phyloP scores from a whole-genome alignment of 75 land plant genomes.

The Selaginella tamariscina region DNA sequence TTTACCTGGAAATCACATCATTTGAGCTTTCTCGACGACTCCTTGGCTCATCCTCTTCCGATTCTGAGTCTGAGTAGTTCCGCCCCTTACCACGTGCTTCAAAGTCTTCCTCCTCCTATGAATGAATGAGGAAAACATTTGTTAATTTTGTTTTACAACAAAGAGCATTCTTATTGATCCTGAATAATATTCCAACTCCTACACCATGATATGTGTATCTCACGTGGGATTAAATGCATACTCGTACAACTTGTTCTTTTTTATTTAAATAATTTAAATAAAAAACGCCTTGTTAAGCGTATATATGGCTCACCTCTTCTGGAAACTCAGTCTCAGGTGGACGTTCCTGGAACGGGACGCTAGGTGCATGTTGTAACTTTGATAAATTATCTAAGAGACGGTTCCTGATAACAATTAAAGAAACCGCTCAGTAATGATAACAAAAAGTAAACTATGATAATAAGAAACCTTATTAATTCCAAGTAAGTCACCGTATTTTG shows the following conservation, averaged over 20 bases:
- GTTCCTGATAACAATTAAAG: slow-evolving; percentile 29
- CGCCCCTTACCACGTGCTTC: not conserved
- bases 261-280: no score
- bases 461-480: slow-evolving; percentile 40
- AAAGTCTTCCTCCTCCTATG: not conserved
- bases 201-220: no score
- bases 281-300: not conserved
- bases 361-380: slow-evolving; percentile 49
- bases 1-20: not conserved
- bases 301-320: slow-evolving; percentile 18
- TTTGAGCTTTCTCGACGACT: not conserved
- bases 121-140: no score
- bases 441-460: not conserved
- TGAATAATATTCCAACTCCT: no score
- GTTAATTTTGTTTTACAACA: no score
- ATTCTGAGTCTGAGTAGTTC: not conserved
- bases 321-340: slow-evolving; percentile 39
- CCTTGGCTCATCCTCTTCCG: not conserved
- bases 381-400: slow-evolving; percentile 55
- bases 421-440: no score
- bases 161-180: no score
- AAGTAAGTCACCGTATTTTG: slow-evolving; percentile 35
- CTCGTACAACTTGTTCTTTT: no score
- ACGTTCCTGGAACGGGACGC: slow-evolving; percentile 58
- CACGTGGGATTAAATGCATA: no score